Conservation (phyloP, 176 grass and related monocot genomes). For the Zoysia japonica region DNA sequence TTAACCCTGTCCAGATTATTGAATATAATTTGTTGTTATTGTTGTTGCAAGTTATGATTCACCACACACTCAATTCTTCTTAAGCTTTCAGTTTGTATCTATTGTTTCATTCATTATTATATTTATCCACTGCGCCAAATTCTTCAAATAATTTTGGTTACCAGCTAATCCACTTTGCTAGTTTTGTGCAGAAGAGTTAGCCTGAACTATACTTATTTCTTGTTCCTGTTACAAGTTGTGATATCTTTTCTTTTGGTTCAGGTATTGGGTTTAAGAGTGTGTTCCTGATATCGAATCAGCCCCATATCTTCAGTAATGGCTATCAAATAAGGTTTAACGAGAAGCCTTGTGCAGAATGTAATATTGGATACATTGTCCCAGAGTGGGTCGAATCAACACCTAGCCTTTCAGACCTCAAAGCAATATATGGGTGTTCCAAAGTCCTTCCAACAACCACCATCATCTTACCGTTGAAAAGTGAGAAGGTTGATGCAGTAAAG, state of each 20-base stretch:
- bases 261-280: constrained; percentile 90
- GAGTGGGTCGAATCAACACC: constrained; percentile 67
- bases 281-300: constrained; percentile 63
- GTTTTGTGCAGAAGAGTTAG: background rate
- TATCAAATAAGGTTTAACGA: constrained; percentile 82
- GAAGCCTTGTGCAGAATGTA: constrained; percentile 65
- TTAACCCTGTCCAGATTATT: no score
- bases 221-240: background rate
- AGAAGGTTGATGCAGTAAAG: constrained; percentile 65
- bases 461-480: constrained; percentile 64
- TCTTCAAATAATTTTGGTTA: background rate
- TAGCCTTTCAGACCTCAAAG: constrained; percentile 49
- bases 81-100: background rate
- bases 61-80: background rate
- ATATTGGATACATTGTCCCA: constrained; percentile 81
- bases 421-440: constrained; percentile 53
- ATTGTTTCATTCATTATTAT: background rate
- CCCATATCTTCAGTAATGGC: constrained; percentile 84
- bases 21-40: no score
- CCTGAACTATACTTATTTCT: background rate
- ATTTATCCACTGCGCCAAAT: background rate
- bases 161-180: background rate
- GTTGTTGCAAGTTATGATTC: background rate
- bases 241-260: constrained; percentile 28
- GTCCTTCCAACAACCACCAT: constrained; percentile 62